phyloP scores from a whole-genome alignment of 306 rosid genomes.

The Mimosa pudica region DNA sequence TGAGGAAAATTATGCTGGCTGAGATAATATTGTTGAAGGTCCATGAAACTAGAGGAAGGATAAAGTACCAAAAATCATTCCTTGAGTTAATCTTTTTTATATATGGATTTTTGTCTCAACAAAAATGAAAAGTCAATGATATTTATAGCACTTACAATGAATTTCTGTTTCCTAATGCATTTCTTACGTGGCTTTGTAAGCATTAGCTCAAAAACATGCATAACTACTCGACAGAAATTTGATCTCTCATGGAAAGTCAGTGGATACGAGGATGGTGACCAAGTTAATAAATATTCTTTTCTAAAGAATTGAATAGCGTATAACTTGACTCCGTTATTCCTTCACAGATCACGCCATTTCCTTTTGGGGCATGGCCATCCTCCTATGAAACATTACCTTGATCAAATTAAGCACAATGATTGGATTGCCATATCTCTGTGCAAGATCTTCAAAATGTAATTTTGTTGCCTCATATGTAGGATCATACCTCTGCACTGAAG shows the following conservation, averaged over 20 bases:
- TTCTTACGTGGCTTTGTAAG: not conserved
- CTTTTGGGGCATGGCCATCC: not conserved
- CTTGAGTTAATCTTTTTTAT: too few relatives aligned
- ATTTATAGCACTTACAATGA: not conserved
- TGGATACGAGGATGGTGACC: not conserved
- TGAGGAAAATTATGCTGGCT: too few relatives aligned
- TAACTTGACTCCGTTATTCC: not conserved
- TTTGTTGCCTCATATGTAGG: conserved; percentile 94
- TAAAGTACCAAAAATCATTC: too few relatives aligned
- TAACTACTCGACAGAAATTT: not conserved
- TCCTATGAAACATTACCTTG: conserved; percentile 35
- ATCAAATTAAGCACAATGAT: conserved; percentile 91
- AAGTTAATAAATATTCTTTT: not conserved
- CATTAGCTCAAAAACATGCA: not conserved
- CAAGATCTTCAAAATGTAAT: conserved; percentile 93
- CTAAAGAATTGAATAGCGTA: not conserved
- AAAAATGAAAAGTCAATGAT: too few relatives aligned
- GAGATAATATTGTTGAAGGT: too few relatives aligned
- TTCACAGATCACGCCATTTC: not conserved
- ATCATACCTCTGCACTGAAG: conserved; percentile 81
- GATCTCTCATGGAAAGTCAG: not conserved
- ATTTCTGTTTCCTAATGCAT: not conserved
- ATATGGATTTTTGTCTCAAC: too few relatives aligned
- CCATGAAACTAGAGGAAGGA: too few relatives aligned
- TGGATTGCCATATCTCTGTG: conserved; percentile 90